Conservation (phyloP, 2,329 filamentous ascomycete genomes). For the Zymoseptoria passerinii region DNA sequence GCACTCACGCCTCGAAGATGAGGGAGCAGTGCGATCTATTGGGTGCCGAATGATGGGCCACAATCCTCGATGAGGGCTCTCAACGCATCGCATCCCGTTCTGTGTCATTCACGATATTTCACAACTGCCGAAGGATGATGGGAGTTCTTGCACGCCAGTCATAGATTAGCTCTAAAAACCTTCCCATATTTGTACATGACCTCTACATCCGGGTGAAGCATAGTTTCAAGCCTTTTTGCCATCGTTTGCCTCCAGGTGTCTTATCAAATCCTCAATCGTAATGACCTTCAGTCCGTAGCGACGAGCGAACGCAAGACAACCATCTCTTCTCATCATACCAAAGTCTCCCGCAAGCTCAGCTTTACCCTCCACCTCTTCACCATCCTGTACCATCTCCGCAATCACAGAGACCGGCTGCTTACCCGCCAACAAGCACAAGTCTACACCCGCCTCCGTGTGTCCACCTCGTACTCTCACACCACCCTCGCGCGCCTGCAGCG, state of each 20-base stretch:
- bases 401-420: conserved; percentile 73
- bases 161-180: neutral
- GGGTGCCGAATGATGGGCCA: too few species aligned
- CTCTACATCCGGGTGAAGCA: neutral
- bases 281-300: conserved; percentile 86
- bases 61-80: too few species aligned
- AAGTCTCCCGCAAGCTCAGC: conserved; percentile 54
- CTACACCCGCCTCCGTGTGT: conserved; percentile 89
- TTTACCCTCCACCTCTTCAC: conserved; percentile 60
- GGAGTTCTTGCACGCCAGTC: neutral
- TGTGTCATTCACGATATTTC: neutral
- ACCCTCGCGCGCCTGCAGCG: conserved; percentile 67
- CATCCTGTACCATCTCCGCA: conserved; percentile 85
- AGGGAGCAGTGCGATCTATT: too few species aligned
- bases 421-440: conserved; percentile 79
- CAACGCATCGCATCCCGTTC: neutral
- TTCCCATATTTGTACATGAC: neutral
- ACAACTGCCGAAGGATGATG: neutral
- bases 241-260: conserved; percentile 54
- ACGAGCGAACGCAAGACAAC: conserved; percentile 77
- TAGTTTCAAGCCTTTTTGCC: conserved; percentile 3
- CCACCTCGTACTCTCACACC: conserved; percentile 73
- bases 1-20: too few species aligned
- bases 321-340: conserved; percentile 90
- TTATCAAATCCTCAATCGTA: conserved; percentile 85